Evolutionary conservation across 2,329 filamentous ascomycete genomes (phyloP).

Genomic region (Fusarium coffeatum): DNA sequence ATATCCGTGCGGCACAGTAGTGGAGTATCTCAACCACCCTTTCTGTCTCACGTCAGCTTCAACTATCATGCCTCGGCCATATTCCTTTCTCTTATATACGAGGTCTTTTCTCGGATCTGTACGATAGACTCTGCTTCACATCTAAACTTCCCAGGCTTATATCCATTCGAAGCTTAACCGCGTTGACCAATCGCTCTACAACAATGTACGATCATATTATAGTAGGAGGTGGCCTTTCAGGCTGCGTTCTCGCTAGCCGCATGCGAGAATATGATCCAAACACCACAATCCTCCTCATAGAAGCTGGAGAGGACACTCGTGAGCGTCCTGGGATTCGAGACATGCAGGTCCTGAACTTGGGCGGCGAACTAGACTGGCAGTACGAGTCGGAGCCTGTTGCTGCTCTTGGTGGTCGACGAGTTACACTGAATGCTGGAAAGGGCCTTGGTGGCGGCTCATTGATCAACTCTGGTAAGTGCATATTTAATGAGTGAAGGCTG

Average conservation of each 20-base stretch:
- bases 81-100: neutral
- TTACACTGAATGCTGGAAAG: conserved; percentile 51
- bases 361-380: conserved; percentile 51
- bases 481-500: fast-evolving
- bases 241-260: conserved; percentile 51
- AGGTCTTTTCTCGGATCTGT: neutral
- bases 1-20: neutral
- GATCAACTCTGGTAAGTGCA: conserved; percentile 52
- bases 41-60: conserved; percentile 11
- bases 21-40: neutral
- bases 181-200: neutral
- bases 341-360: conserved; percentile 44
- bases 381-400: conserved; percentile 51
- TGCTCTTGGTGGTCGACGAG: conserved; percentile 39
- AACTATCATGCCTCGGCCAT: neutral
- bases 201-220: conserved; percentile 46
- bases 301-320: conserved; percentile 51
- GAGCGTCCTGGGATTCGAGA: conserved; percentile 29
- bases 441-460: conserved; percentile 55
- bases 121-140: neutral
- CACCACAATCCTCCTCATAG: conserved; percentile 52
- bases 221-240: conserved; percentile 50
- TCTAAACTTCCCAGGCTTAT: fast-evolving
- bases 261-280: conserved; percentile 37
- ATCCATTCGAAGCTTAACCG: fast-evolving